These are phyloP conservation scores for Capsaspora owczarzaki DNA, from an alignment of 78 protist genomes.

Conservation along the genomic window DNA sequence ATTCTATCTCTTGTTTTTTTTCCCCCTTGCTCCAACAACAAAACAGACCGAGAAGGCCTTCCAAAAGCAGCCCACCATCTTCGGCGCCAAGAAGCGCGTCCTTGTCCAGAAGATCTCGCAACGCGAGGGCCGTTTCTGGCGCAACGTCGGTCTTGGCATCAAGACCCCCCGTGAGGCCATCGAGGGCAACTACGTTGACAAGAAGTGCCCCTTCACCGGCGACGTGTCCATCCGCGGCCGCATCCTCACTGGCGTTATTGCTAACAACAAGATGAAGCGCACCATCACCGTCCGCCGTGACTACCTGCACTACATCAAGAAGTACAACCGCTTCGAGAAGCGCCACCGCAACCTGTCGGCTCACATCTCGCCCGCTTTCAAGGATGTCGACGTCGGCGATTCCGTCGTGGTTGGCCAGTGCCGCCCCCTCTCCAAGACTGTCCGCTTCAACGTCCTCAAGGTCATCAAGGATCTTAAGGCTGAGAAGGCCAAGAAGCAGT, in stretches of 20 bases:
- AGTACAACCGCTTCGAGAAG: conserved; percentile 99
- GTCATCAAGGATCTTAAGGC: conserved; percentile 32
- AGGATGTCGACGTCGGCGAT: conserved; percentile 81
- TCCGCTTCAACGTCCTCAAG: conserved; percentile 95
- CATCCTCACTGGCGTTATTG: conserved; percentile 85
- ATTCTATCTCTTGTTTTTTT: too few relatives aligned
- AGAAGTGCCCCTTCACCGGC: conserved; percentile 99
- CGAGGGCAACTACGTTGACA: conserved; percentile 94
- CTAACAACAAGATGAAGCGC: conserved; percentile 70
- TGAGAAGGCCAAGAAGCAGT: conserved; percentile 17
- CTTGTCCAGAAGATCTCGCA: conserved; percentile 20
- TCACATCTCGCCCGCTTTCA: conserved; percentile 96
- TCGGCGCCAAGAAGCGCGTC: conserved; percentile 46
- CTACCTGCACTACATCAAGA: conserved; percentile 95
- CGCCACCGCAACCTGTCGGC: conserved; percentile 96
- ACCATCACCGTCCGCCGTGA: conserved; percentile 92
- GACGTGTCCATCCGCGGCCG: conserved; percentile 97
- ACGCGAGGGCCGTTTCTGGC: conserved; percentile 58
- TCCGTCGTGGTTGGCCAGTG: conserved; percentile 87
- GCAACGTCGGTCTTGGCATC: conserved; percentile 97
- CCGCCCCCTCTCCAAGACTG: conserved; percentile 82
- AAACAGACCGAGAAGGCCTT: conserved; percentile 53
- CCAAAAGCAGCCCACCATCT: conserved; percentile 87
- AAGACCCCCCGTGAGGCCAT: conserved; percentile 83
- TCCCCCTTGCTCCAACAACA: too few relatives aligned